These are phyloP conservation scores for Didymella lethalis DNA, from an alignment of 2,329 filamentous ascomycete species.

Conservation along the genomic window DNA sequence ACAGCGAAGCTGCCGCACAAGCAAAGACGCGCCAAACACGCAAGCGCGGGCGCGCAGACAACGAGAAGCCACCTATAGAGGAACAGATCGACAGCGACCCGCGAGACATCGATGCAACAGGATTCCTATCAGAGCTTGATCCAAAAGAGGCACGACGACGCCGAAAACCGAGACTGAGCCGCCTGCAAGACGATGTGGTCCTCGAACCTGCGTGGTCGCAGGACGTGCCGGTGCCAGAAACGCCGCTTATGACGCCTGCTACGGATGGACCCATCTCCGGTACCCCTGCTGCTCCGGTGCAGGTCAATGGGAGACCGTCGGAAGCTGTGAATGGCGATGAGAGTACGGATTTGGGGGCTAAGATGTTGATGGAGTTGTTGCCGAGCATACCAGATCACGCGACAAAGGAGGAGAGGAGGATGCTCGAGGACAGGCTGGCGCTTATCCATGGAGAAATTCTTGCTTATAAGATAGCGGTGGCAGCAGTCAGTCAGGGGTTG, in stretches of 20 bases:
- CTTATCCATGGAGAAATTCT: constrained; percentile 3
- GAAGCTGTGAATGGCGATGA: neutral
- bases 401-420: neutral
- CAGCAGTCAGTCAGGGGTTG: neutral
- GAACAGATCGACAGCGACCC: constrained; percentile 18
- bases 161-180: constrained; percentile 5
- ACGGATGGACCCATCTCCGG: neutral
- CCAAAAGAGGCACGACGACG: constrained; percentile 1
- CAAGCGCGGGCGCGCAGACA: neutral
- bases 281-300: neutral
- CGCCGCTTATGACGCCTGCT: constrained; percentile 3
- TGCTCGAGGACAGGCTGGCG: constrained; percentile 1
- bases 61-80: neutral
- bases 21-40: neutral
- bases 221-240: neutral
- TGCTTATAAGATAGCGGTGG: constrained; percentile 4
- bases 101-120: constrained; percentile 18
- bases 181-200: neutral
- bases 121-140: constrained; percentile 16
- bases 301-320: too few relatives aligned
- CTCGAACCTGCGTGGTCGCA: constrained; percentile 13
- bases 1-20: neutral
- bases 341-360: neutral
- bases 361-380: constrained; percentile 3
- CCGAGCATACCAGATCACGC: constrained; percentile 4